A percentile compares a stretch with the other conserved stretches of the same genome.
These are phyloP conservation scores for Wakefieldia striispora DNA, from an alignment of 768 basidiomycete genomes.

Conservation along the genomic window DNA sequence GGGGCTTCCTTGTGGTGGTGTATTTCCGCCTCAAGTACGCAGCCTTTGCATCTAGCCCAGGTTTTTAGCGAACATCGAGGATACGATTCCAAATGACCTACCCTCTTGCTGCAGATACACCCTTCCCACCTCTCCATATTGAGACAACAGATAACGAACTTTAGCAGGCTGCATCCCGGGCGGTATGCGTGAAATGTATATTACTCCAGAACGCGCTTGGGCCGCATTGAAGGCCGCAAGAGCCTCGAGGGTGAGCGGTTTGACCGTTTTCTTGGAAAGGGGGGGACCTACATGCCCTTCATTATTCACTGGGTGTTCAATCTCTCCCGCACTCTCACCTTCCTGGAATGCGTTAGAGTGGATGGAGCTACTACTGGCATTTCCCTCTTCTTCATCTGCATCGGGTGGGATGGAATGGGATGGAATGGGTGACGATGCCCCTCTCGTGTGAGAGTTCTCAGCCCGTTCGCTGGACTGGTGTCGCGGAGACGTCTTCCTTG, in stretches of 20 bases:
- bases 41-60: conserved; percentile 69
- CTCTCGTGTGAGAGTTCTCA: neutral
- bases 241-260: conserved; percentile 73
- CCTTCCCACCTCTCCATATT: conserved; percentile 85
- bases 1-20: conserved; percentile 79
- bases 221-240: conserved; percentile 71
- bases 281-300: conserved; percentile 56
- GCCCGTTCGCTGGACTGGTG: neutral
- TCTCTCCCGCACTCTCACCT: conserved; percentile 29
- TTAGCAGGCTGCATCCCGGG: conserved; percentile 98
- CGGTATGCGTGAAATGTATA: conserved; percentile 95
- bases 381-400: neutral
- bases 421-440: neutral
- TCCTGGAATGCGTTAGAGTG: conserved; percentile 18
- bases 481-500: neutral
- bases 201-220: conserved; percentile 75
- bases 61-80: neutral
- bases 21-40: conserved; percentile 81
- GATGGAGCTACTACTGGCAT: neutral
- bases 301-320: conserved; percentile 42
- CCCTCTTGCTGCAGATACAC: conserved; percentile 95
- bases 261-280: conserved; percentile 47
- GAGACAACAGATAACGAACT: conserved; percentile 89
- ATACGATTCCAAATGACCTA: conserved; percentile 30
- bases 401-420: neutral